Evolutionary conservation across 2,329 filamentous ascomycete species (phyloP).

Genomic region (Phaeosphaeriaceae sp.): DNA sequence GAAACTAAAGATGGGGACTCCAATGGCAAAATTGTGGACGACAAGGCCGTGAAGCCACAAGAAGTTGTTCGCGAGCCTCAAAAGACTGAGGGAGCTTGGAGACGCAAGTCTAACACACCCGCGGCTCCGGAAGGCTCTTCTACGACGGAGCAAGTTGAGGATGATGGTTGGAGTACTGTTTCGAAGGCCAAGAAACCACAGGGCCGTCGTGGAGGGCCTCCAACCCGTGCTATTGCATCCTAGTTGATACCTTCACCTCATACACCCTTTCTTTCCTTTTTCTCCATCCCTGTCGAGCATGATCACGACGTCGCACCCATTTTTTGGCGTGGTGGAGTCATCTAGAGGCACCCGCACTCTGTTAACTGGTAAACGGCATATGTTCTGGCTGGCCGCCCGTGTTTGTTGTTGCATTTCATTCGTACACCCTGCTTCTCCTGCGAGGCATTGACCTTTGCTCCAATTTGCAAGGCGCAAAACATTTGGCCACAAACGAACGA

Average conservation of each 20-base stretch:
- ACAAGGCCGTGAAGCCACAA: conserved; percentile 63
- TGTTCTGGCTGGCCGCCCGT: conserved; percentile 26
- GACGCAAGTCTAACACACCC: conserved; percentile 44
- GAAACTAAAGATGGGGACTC: conserved; percentile 54
- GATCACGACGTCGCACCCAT: conserved; percentile 36
- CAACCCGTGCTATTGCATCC: conserved; percentile 55
- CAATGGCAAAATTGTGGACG: conserved; percentile 57
- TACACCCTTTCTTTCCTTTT: conserved; percentile 12
- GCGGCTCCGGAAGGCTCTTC: conserved; percentile 44
- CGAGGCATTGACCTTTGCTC: conserved; percentile 5
- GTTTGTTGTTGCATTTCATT: conserved; percentile 26
- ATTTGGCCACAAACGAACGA: conserved; percentile 15
- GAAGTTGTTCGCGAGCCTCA: conserved; percentile 58
- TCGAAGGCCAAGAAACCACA: conserved; percentile 52
- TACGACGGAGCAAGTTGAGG: conserved; percentile 56
- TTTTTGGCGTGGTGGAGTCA: conserved; percentile 32
- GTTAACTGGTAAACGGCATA: conserved; percentile 25
- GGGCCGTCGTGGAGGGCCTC: conserved; percentile 47
- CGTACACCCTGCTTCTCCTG: conserved; percentile 10
- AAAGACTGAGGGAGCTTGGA: conserved; percentile 48
- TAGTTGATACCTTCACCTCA: conserved; percentile 31
- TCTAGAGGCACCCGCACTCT: conserved; percentile 29
- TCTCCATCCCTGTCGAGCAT: conserved; percentile 27
- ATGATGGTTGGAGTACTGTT: conserved; percentile 62
- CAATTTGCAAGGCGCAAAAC: conserved; percentile 22